phyloP scores from a whole-genome alignment of 2,329 filamentous ascomycete species.

The Paramyrothecium roridum region DNA sequence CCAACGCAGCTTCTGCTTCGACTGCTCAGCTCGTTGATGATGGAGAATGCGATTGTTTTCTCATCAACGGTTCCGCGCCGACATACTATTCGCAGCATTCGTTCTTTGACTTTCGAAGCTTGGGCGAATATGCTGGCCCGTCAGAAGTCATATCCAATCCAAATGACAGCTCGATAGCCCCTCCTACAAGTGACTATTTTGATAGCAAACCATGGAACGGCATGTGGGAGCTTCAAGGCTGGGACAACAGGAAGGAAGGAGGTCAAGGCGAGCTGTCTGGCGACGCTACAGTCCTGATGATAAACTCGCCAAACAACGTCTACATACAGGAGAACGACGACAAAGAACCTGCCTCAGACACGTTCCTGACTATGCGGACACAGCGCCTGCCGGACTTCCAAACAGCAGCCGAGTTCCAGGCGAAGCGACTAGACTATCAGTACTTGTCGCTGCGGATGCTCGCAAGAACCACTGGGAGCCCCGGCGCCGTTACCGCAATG shows the following conservation, averaged over 20 bases:
- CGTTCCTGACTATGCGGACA: slow-evolving; percentile 47
- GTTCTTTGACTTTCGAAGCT: slow-evolving; percentile 49
- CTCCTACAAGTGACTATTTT: slow-evolving; percentile 36
- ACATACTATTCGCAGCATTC: slow-evolving; percentile 41
- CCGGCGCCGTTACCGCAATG: slow-evolving; percentile 49
- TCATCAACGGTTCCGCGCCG: slow-evolving; percentile 41
- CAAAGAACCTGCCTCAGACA: slow-evolving; percentile 24
- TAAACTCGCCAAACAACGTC: slow-evolving; percentile 40
- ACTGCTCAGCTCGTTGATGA: slow-evolving; percentile 15
- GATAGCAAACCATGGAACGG: slow-evolving; percentile 27
- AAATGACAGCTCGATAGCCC: slow-evolving; percentile 21
- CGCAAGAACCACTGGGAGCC: slow-evolving; percentile 43
- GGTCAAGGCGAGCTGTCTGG: slow-evolving; percentile 14
- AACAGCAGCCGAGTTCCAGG: slow-evolving; percentile 45
- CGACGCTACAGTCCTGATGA: slow-evolving; percentile 30
- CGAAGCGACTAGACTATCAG: slow-evolving; percentile 20
- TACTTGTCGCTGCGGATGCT: slow-evolving; percentile 43
- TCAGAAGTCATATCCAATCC: slow-evolving; percentile 25
- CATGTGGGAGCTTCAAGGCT: slow-evolving; percentile 35
- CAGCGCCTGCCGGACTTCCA: slow-evolving; percentile 40
- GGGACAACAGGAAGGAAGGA: slow-evolving; percentile 37
- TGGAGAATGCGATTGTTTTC: slow-evolving; percentile 42
- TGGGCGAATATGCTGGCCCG: slow-evolving; percentile 33
- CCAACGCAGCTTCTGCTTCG: neutral
- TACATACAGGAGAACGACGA: slow-evolving; percentile 44